A percentile compares a stretch with the other conserved stretches of the same genome.
phyloP scores from a whole-genome alignment of 495 filamentous ascomycete species.

The Aspergillus olivimuriae region DNA sequence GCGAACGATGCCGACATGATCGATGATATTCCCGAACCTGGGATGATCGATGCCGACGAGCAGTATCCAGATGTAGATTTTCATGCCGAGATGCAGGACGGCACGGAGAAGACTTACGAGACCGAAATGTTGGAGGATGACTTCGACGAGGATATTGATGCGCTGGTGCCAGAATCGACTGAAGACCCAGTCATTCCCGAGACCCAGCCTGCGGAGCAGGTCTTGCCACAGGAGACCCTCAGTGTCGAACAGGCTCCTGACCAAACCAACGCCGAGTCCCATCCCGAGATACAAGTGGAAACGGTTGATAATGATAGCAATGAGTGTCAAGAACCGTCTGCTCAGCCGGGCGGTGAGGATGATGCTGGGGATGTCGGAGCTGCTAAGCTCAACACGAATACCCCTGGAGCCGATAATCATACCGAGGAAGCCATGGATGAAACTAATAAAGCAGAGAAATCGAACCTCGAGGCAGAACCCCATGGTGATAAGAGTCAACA shows the following conservation, averaged over 20 bases:
- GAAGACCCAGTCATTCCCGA: conserved; percentile 13
- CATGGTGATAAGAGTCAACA: not conserved
- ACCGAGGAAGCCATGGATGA: conserved; percentile 6
- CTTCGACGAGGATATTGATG: conserved; percentile 29
- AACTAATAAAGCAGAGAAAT: conserved; percentile 6
- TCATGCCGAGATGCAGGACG: conserved; percentile 31
- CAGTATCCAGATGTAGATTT: conserved; percentile 24
- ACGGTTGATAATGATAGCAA: no score
- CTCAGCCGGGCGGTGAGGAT: conserved; percentile 6
- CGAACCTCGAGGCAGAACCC: conserved; percentile 1
- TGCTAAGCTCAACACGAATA: no score
- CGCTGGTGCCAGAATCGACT: conserved; percentile 14
- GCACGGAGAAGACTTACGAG: conserved; percentile 28
- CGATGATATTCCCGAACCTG: conserved; percentile 38
- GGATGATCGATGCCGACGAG: conserved; percentile 35
- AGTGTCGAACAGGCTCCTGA: no score
- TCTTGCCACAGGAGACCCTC: no score
- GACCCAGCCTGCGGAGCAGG: no score
- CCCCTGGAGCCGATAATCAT: no score
- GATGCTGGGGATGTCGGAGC: conserved; percentile 8
- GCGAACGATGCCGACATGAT: conserved; percentile 44
- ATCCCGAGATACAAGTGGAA: no score
- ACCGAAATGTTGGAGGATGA: conserved; percentile 42
- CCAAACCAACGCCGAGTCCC: no score
- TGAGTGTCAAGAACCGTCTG: conserved; percentile 8